Conservation (phyloP, 257 asterid species). For the Scutellaria baicalensis region DNA sequence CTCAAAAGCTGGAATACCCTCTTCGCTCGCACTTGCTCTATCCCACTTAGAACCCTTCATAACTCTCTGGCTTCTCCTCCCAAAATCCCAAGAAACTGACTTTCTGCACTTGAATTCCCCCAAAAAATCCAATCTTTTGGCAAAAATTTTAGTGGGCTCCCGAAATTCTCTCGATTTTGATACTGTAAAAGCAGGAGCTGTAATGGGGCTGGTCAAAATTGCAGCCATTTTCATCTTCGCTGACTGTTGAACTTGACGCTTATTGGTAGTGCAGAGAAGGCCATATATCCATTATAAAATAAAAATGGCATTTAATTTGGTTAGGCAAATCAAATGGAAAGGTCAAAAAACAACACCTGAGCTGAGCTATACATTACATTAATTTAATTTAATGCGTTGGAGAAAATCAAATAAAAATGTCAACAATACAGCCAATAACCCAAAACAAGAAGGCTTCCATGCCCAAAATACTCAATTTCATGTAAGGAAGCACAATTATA, state of each 20-base stretch:
- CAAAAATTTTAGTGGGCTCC: conserved; percentile 3
- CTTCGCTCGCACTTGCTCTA: conserved; percentile 20
- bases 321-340: not conserved
- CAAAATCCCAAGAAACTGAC: conserved; percentile 13
- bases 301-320: not conserved
- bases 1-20: conserved; percentile 33
- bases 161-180: conserved; percentile 10
- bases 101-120: conserved; percentile 8
- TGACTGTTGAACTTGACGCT: not conserved
- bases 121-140: conserved; percentile 21
- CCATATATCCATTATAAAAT: not conserved
- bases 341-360: not conserved
- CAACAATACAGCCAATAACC: too few species aligned
- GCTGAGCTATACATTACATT: not conserved
- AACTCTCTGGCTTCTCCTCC: not conserved
- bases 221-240: conserved; percentile 28
- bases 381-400: not conserved
- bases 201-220: conserved; percentile 16
- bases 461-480: too few species aligned
- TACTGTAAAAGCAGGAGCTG: not conserved
- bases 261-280: not conserved
- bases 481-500: too few species aligned
- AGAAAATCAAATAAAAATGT: not conserved
- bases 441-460: too few species aligned
- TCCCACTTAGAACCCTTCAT: conserved; percentile 22